Evolutionary conservation across 2,329 filamentous ascomycete species (phyloP).

Genomic region (Colletotrichum ledebouriae): DNA sequence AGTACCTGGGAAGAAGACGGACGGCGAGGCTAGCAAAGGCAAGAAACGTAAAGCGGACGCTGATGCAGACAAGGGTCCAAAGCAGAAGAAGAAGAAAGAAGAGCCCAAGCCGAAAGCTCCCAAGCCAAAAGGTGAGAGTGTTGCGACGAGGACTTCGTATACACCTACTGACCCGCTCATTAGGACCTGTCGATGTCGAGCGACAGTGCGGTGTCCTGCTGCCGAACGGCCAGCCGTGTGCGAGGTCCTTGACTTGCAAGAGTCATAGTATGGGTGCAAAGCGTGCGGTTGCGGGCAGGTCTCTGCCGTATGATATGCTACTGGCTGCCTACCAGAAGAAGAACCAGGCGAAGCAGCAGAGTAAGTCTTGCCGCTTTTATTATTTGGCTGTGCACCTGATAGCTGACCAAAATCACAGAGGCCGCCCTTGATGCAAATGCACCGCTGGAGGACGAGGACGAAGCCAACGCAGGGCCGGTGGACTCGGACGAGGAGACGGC

Average conservation of each 20-base stretch:
- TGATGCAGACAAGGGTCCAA: slow-evolving; percentile 84
- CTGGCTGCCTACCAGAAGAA: slow-evolving; percentile 94
- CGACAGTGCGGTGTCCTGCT: slow-evolving; percentile 91
- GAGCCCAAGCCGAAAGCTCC: slow-evolving; percentile 86
- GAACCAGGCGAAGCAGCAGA: slow-evolving; percentile 98
- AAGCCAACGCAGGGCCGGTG: slow-evolving; percentile 82
- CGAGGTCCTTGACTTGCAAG: slow-evolving; percentile 91
- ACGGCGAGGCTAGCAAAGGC: slow-evolving; percentile 72
- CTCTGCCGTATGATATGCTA: slow-evolving; percentile 92
- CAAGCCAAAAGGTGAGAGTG: slow-evolving; percentile 79
- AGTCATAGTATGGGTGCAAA: slow-evolving; percentile 97
- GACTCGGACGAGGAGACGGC: slow-evolving; percentile 97
- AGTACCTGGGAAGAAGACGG: slow-evolving; percentile 73
- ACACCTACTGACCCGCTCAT: slow-evolving; percentile 6
- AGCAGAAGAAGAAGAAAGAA: slow-evolving; percentile 95
- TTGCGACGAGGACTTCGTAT: too few relatives aligned
- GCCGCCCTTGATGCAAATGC: slow-evolving; percentile 95
- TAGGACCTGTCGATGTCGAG: slow-evolving; percentile 91
- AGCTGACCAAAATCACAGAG: slow-evolving; percentile 65
- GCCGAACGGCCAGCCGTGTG: slow-evolving; percentile 88
- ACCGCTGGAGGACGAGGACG: slow-evolving; percentile 87
- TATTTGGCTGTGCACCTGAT: slow-evolving; percentile 1
- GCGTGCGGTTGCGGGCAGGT: slow-evolving; percentile 86
- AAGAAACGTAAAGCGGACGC: slow-evolving; percentile 85
- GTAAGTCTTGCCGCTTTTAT: slow-evolving; percentile 64